A percentile compares a stretch with the other conserved stretches of the same genome.
Evolutionary conservation across 2,329 filamentous ascomycete species (phyloP).

Genomic region (Blumeria graminis): DNA sequence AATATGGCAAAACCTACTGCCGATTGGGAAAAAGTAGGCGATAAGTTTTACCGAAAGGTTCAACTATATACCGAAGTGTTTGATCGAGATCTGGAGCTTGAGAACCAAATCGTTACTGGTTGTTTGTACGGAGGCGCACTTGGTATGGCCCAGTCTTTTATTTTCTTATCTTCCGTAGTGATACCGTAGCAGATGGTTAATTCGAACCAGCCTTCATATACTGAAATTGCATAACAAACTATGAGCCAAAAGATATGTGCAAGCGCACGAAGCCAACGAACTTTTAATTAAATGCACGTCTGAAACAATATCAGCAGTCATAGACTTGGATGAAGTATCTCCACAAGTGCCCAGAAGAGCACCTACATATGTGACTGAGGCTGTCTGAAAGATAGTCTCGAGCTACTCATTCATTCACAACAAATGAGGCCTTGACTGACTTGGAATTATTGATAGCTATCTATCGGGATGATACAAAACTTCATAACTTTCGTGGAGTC

Average conservation of each 20-base stretch:
- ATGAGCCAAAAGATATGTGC: too few relatives aligned
- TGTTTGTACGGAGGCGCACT: constrained; percentile 85
- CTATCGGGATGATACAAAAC: constrained; percentile 68
- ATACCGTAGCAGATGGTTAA: not conserved
- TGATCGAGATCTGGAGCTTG: constrained; percentile 76
- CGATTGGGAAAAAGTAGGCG: constrained; percentile 84
- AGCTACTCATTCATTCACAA: too few relatives aligned
- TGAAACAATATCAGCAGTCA: too few relatives aligned
- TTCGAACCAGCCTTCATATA: too few relatives aligned
- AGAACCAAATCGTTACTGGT: constrained; percentile 78
- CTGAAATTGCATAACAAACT: too few relatives aligned
- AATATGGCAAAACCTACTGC: constrained; percentile 22
- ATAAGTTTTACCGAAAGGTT: constrained; percentile 85
- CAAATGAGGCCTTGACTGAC: too few relatives aligned
- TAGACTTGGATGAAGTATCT: too few relatives aligned
- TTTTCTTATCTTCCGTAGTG: not conserved
- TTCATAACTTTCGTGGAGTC: constrained; percentile 52
- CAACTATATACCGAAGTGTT: constrained; percentile 86
- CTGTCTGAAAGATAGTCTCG: too few relatives aligned
- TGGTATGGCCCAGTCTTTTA: constrained; percentile 30
- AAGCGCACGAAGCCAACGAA: too few relatives aligned
- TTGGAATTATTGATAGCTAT: constrained; percentile 31
- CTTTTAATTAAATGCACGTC: too few relatives aligned
- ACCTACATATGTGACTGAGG: too few relatives aligned
- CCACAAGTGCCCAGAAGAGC: too few relatives aligned